phyloP scores from a whole-genome alignment of 208 protist species.

The Naegleria gruberi region DNA sequence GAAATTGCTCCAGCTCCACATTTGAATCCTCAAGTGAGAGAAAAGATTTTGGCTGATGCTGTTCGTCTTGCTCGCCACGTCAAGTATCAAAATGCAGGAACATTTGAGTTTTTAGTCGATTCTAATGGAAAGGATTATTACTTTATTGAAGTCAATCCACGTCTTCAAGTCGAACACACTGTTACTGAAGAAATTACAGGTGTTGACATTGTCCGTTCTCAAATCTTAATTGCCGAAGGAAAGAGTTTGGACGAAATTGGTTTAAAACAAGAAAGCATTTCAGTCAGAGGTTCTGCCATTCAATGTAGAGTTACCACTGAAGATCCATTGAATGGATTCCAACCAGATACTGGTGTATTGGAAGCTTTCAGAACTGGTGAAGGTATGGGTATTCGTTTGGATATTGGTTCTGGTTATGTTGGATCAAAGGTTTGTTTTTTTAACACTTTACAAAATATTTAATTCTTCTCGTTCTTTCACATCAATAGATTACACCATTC shows the following conservation, averaged over 20 bases:
- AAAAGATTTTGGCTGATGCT: conserved; percentile 65
- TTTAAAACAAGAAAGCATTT: conserved; percentile 63
- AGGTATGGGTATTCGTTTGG: conserved; percentile 37
- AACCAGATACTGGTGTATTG: conserved; percentile 68
- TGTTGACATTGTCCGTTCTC: conserved; percentile 85
- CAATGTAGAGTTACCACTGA: conserved; percentile 91
- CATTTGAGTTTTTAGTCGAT: conserved; percentile 95
- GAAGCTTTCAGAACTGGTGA: conserved; percentile 37
- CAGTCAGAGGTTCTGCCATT: conserved; percentile 65
- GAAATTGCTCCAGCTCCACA: conserved; percentile 71
- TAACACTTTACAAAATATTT: too few species aligned
- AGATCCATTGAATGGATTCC: conserved; percentile 68
- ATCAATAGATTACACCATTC: conserved; percentile 77
- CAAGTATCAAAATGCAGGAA: conserved; percentile 83
- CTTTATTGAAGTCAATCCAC: conserved; percentile 98
- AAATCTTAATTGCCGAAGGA: conserved; percentile 70
- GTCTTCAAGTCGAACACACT: conserved; percentile 88
- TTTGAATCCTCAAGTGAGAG: conserved; percentile 47
- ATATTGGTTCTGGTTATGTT: conserved; percentile 68
- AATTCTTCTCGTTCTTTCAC: too few species aligned
- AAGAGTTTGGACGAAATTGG: conserved; percentile 42
- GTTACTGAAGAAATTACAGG: conserved; percentile 88
- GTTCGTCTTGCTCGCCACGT: conserved; percentile 66
- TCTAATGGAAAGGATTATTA: conserved; percentile 69
- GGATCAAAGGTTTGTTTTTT: too few species aligned